Evolutionary conservation across 2,329 filamentous ascomycete species (phyloP), one percentile per base, ranked within the genome.

Genomic region (Fusarium camptoceras): DNA sequence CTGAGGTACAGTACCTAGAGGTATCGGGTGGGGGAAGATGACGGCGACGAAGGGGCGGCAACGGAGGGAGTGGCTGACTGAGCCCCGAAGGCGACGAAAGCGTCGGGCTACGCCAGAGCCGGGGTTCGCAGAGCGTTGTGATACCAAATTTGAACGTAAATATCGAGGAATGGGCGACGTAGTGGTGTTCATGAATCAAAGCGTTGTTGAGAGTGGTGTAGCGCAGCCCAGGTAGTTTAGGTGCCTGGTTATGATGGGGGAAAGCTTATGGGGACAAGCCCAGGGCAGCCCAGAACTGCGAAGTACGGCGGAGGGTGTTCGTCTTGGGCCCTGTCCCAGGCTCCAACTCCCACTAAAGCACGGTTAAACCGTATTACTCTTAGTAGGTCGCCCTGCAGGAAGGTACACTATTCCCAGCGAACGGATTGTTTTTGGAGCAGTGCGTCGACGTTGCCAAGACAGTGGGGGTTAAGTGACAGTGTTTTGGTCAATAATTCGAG

Each of bases 171-270:
- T 55, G 60, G 64, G 64, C 49, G 68, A 74, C 59, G 66, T 73
- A 62, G 66, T 70, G 64, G 62, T 65, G 55, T 59, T 74, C 73
- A 75, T 75, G 73, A 74, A 72, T 66, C 54, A 64, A 54, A 46
- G 31, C 58, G 55, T 61, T 28, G 59, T 57, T 61, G 67, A 59
- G 58, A 46, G 55, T 60, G 20, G 56, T n/a, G 50, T 54, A 65
- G 34, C 39, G 56, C 37, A 54, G 31, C 22, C 25, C 25, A 46
- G 50, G 39, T 39, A 50, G 54, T 39, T 31, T 46, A 61, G 44
- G 59, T 44, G 34, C 34, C 34, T 37, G 43, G 49, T 18, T 42
- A 42, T 57, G 59, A 55, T 66, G 56, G 61, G 60, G 53, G 46
- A 55, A 65, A 55, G 64, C 65, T 55, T 64, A 65, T 53, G 62